Evolutionary conservation across 192 early-diverging fungal genomes (phyloP).

Genomic region (Coemansia sp.): DNA sequence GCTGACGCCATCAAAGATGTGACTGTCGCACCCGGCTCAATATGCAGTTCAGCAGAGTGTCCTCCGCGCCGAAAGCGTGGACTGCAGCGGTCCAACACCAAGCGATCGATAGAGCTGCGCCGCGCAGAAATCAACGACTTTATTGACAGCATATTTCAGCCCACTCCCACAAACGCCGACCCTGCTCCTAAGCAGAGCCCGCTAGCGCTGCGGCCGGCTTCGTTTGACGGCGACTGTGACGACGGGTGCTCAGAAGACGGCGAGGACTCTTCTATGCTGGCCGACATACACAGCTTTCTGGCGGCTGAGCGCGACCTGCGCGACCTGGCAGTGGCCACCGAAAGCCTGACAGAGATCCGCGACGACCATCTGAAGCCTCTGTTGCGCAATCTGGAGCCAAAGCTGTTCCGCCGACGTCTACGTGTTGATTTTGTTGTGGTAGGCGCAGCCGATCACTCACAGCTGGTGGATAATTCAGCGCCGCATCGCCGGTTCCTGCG

Average conservation of each 20-base stretch:
- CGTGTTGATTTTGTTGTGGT: constrained; percentile 56
- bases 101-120: constrained; percentile 54
- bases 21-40: background rate
- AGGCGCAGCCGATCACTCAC: constrained; percentile 22
- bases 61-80: constrained; percentile 24
- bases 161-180: background rate
- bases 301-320: constrained; percentile 28
- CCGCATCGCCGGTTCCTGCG: constrained; percentile 55
- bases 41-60: background rate
- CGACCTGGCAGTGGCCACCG: constrained; percentile 53
- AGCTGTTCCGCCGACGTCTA: constrained; percentile 51
- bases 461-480: constrained; percentile 33
- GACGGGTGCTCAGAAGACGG: background rate
- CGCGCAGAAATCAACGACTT: constrained; percentile 51
- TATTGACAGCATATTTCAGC: constrained; percentile 47
- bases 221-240: constrained; percentile 14
- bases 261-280: constrained; percentile 22
- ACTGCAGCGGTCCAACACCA: constrained; percentile 46
- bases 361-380: constrained; percentile 58
- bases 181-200: constrained; percentile 1
- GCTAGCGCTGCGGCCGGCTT: constrained; percentile 1
- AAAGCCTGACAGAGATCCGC: constrained; percentile 55
- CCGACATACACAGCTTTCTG: constrained; percentile 30
- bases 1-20: background rate
- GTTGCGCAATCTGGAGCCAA: constrained; percentile 56